A percentile compares a stretch with the other conserved stretches of the same genome.
Conservation (phyloP, 2,329 filamentous ascomycete genomes). For the Fusarium caatingaense region DNA sequence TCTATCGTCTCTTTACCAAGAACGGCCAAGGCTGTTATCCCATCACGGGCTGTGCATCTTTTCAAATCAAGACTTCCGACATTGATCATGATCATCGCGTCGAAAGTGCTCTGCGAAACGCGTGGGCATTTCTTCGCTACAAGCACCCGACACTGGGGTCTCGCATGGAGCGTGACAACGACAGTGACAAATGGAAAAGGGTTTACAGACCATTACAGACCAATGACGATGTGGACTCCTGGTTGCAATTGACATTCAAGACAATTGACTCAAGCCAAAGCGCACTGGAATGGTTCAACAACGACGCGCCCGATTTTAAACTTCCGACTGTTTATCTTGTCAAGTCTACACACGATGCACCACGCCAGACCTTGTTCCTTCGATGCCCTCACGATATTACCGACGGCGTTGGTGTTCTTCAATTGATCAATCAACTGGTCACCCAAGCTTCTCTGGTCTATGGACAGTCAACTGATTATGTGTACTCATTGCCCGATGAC, state of each 20-base stretch:
- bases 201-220: not conserved
- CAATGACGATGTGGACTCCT: not conserved
- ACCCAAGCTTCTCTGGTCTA: not conserved
- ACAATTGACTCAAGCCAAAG: accelerated
- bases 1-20: conserved; percentile 4
- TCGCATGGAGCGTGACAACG: not conserved
- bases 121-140: not conserved
- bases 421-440: not conserved
- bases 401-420: not conserved
- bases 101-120: not conserved
- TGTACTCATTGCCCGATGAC: not conserved
- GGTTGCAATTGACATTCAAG: not conserved
- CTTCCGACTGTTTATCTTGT: not conserved
- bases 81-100: not conserved
- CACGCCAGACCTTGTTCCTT: not conserved
- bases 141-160: not conserved
- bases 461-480: accelerated
- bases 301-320: not conserved
- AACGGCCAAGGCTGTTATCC: not conserved
- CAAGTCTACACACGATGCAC: not conserved
- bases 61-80: not conserved
- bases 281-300: not conserved
- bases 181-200: not conserved
- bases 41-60: not conserved
- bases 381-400: conserved; percentile 1